Evolutionary conservation across 2,329 filamentous ascomycete species (phyloP).

Genomic region (Fusarium duplospermum): DNA sequence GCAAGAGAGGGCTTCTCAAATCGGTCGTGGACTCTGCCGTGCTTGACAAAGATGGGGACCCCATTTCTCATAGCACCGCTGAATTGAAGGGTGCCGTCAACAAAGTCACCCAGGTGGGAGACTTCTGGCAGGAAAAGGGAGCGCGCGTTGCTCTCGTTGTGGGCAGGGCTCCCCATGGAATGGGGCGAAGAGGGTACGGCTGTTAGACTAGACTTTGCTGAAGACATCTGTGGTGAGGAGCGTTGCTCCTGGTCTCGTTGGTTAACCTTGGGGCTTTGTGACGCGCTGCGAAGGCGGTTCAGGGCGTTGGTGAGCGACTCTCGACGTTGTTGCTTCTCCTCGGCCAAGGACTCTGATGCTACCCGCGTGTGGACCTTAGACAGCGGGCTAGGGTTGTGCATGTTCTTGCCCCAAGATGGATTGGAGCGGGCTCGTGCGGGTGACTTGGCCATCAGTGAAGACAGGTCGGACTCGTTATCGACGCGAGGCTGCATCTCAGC

Average conservation of each 20-base stretch:
- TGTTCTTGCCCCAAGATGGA: constrained; percentile 42
- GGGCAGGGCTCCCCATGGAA: constrained; percentile 48
- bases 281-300: constrained; percentile 51
- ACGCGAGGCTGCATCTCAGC: constrained; percentile 66
- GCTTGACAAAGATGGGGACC: constrained; percentile 67
- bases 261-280: constrained; percentile 45
- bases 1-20: constrained; percentile 47
- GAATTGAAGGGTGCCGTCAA: constrained; percentile 65
- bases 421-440: constrained; percentile 46
- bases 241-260: constrained; percentile 37
- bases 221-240: constrained; percentile 51
- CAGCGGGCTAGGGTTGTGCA: constrained; percentile 53
- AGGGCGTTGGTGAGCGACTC: constrained; percentile 50
- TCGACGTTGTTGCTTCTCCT: constrained; percentile 40
- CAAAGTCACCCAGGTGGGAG: constrained; percentile 67
- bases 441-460: constrained; percentile 56
- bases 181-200: constrained; percentile 55
- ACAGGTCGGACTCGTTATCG: constrained; percentile 64
- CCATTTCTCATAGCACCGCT: constrained; percentile 63
- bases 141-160: constrained; percentile 57
- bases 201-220: constrained; percentile 55
- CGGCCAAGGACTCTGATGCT: constrained; percentile 44
- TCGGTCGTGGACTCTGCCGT: constrained; percentile 62
- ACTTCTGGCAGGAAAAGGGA: constrained; percentile 68
- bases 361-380: constrained; percentile 50